Conservation (phyloP, 2,329 filamentous ascomycete genomes). For the Cryoendolithus antarcticus region DNA sequence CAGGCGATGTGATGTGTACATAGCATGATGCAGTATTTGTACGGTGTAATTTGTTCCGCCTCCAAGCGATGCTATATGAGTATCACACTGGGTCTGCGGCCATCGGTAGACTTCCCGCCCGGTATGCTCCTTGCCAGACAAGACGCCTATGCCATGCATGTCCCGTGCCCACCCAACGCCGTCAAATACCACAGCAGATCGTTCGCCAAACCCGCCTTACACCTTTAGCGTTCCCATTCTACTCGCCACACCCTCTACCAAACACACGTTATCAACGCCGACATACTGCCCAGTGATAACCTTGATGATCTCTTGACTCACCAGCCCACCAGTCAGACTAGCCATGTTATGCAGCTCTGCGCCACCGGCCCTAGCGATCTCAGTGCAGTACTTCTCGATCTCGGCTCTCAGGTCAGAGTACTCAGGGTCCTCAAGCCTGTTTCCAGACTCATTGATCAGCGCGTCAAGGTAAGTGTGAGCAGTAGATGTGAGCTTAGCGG, state of each 20-base stretch:
- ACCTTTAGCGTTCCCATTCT: constrained; percentile 27
- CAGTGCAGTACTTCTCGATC: constrained; percentile 26
- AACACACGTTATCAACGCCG: constrained; percentile 50
- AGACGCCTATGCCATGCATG: no score
- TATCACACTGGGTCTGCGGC: no score
- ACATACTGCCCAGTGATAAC: constrained; percentile 57
- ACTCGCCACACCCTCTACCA: constrained; percentile 50
- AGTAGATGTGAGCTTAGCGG: constrained; percentile 30
- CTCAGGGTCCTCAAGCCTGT: constrained; percentile 29
- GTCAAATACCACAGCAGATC: no score
- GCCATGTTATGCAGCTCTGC: constrained; percentile 90
- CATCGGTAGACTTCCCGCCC: no score
- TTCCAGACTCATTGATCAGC: constrained; percentile 30
- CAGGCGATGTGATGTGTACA: no score
- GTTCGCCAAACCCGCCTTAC: constrained; percentile 2
- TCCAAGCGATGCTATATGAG: no score
- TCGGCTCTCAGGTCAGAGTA: constrained; percentile 25
- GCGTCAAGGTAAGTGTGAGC: constrained; percentile 31
- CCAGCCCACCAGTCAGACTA: constrained; percentile 75
- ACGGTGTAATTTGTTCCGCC: no score
- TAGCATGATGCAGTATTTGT: no score
- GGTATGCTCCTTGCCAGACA: no score
- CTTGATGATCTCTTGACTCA: constrained; percentile 96
- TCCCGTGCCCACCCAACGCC: no score
- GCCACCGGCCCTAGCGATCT: constrained; percentile 58